Percentiles rank a stretch among this genome's conserved stretches.
Conservation (phyloP, 2,329 filamentous ascomycete species). For the Whalleya microplaca region DNA sequence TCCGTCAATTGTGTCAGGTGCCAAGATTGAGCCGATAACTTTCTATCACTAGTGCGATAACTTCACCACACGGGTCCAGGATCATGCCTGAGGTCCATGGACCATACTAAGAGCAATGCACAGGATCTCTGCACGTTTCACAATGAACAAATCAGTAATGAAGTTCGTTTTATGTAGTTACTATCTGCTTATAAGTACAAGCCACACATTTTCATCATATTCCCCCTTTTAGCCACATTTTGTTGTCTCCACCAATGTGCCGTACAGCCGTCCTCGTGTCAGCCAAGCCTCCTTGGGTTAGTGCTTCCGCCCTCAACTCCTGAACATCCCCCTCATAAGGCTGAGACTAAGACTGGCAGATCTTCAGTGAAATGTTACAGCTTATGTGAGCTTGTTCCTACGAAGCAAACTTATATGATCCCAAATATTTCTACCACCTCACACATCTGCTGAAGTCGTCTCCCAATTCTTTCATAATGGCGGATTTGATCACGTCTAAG, state of each 20-base stretch:
- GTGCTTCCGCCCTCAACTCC: neutral
- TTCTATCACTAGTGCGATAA: no score
- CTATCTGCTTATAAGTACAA: no score
- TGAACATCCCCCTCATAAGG: constrained; percentile 15
- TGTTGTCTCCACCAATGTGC: neutral
- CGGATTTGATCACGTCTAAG: constrained; percentile 30
- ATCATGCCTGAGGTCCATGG: no score
- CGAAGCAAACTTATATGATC: neutral
- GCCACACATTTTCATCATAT: neutral
- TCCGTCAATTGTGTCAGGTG: no score
- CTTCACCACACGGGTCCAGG: no score
- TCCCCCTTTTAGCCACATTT: neutral
- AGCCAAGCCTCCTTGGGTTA: constrained; percentile 4
- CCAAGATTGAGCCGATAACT: no score
- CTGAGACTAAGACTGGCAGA: constrained; percentile 16
- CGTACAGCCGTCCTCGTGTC: neutral
- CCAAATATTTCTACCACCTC: neutral
- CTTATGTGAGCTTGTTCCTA: constrained; percentile 9
- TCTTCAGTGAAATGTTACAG: constrained; percentile 7
- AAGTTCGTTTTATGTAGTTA: no score
- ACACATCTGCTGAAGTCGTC: neutral
- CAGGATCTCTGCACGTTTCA: no score
- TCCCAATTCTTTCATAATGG: constrained; percentile 19
- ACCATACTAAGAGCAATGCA: no score
- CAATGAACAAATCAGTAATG: no score